Evolutionary conservation across 441 rosid genomes (phyloP).

Genomic region (Gossypium schwendimanii): DNA sequence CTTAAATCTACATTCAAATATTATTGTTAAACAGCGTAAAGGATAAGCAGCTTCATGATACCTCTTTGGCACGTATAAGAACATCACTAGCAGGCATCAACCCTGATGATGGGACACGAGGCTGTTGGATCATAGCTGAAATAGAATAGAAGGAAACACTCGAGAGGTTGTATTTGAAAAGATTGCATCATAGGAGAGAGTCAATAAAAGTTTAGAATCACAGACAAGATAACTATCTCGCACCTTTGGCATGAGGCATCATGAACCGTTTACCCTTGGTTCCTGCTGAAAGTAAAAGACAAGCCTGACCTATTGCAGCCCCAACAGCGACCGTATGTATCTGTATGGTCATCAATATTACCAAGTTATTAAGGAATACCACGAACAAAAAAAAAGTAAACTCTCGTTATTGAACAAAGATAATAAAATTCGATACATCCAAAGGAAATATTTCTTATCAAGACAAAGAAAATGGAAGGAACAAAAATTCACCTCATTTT

Average conservation of each 20-base stretch:
- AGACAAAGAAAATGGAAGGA: conserved; percentile 4
- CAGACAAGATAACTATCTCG: conserved; percentile 6
- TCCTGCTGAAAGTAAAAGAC: conserved; percentile 77
- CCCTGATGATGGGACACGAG: conserved; percentile 75
- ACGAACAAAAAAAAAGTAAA: not conserved
- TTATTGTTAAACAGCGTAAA: not conserved
- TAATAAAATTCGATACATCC: not conserved
- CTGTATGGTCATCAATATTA: conserved; percentile 30
- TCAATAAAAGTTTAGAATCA: not conserved
- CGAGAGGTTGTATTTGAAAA: not conserved
- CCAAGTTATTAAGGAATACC: not conserved
- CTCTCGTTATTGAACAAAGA: not conserved
- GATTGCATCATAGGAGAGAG: not conserved
- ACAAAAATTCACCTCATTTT: conserved; percentile 44
- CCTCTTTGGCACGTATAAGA: conserved; percentile 86
- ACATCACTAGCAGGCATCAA: conserved; percentile 82
- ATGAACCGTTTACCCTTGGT: conserved; percentile 70
- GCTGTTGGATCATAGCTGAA: conserved; percentile 80
- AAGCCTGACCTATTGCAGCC: conserved; percentile 74
- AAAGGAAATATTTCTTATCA: not conserved
- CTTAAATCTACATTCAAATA: not conserved
- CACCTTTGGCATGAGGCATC: conserved; percentile 90
- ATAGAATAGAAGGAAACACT: conserved; percentile 13
- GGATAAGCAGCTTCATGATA: conserved; percentile 17
- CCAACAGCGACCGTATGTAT: conserved; percentile 72